A percentile compares a stretch with the other conserved stretches of the same genome.
Evolutionary conservation across 1,139 yeast species (phyloP).

Genomic region (Candida tetrigidarum): DNA sequence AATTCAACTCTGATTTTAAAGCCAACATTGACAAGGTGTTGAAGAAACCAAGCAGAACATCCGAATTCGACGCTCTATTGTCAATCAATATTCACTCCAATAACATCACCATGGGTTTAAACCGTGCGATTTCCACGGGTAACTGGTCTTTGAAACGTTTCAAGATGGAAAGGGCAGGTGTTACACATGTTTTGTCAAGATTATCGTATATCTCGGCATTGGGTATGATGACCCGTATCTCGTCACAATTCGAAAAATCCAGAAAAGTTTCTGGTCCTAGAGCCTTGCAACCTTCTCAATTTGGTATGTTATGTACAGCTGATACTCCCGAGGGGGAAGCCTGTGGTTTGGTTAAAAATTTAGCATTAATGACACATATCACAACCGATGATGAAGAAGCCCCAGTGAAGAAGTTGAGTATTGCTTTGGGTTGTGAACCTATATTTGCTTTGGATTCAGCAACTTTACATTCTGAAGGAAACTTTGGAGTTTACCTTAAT

Average conservation of each 20-base stretch:
- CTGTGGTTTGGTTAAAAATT: slow-evolving; percentile 95
- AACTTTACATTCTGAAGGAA: slow-evolving; percentile 73
- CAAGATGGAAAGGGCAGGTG: slow-evolving; percentile 99
- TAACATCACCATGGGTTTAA: slow-evolving; percentile 91
- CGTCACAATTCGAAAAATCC: slow-evolving; percentile 97
- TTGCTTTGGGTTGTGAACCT: slow-evolving; percentile 87
- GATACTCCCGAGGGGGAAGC: slow-evolving; percentile 99
- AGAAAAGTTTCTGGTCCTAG: slow-evolving; percentile 99
- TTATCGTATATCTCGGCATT: slow-evolving; percentile 91
- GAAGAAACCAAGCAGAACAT: slow-evolving; percentile 92
- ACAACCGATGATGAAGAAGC: slow-evolving; percentile 98
- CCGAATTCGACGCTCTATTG: slow-evolving; percentile 91
- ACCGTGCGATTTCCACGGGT: slow-evolving; percentile 97
- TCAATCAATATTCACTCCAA: slow-evolving; percentile 90
- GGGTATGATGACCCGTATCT: slow-evolving; percentile 99
- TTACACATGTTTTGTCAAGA: slow-evolving; percentile 92
- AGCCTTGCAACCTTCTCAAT: slow-evolving; percentile 98
- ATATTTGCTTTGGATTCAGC: slow-evolving; percentile 83
- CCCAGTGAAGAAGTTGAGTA: slow-evolving; percentile 80
- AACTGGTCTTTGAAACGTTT: slow-evolving; percentile 98
- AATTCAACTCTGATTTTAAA: slow-evolving; percentile 92
- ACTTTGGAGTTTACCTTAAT: slow-evolving; percentile 84
- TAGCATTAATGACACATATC: slow-evolving; percentile 98
- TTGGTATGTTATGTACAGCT: slow-evolving; percentile 98
- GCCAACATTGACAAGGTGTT: slow-evolving; percentile 92